Conservation (phyloP, 345 rosid species). For the Populus davidiana region DNA sequence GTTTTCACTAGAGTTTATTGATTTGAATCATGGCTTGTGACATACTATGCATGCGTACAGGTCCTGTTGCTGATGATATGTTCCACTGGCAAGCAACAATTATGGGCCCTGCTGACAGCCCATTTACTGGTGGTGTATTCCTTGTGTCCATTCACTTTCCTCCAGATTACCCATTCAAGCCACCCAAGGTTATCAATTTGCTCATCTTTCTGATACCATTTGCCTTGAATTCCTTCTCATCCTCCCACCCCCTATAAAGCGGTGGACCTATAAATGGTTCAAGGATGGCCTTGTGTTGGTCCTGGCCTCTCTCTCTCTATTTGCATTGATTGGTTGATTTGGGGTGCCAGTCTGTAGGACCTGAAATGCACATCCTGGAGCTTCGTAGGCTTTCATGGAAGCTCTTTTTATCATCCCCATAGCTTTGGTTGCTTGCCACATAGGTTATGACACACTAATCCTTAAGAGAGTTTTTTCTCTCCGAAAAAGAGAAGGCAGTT, state of each 20-base stretch:
- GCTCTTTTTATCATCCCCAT: not conserved
- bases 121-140: slow-evolving; percentile 23
- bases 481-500: not conserved
- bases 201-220: not conserved
- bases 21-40: not conserved
- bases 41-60: not conserved
- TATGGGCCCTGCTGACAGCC: slow-evolving; percentile 25
- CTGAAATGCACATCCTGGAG: not conserved
- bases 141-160: slow-evolving; percentile 24
- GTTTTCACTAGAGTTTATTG: not conserved
- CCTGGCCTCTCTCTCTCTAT: not conserved
- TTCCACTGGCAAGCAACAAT: slow-evolving; percentile 27
- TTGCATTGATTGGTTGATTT: not conserved
- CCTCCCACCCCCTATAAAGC: not conserved
- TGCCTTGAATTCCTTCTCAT: not conserved
- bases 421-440: not conserved
- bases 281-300: not conserved
- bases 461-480: not conserved
- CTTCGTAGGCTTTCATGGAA: not conserved
- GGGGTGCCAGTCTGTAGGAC: not conserved
- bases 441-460: not conserved
- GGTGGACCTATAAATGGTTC: not conserved
- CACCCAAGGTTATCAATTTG: slow-evolving; percentile 13
- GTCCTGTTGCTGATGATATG: slow-evolving; percentile 25
- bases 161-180: slow-evolving; percentile 27